These are phyloP conservation scores for Ostreobium quekettii DNA, from an alignment of 139 green algal species.

Conservation along the genomic window DNA sequence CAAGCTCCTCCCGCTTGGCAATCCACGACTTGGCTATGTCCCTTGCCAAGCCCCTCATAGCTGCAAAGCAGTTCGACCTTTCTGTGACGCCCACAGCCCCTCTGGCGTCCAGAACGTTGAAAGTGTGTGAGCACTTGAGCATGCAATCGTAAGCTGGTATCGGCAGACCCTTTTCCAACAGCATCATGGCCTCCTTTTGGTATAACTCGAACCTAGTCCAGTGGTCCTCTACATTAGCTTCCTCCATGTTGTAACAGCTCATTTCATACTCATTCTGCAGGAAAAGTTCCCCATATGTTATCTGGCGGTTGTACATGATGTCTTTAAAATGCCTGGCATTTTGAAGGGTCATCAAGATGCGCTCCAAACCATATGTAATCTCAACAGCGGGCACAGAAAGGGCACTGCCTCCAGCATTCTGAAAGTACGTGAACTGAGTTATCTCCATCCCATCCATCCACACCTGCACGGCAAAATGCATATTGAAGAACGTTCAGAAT, in stretches of 20 bases:
- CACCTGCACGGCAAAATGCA: conserved; percentile 52
- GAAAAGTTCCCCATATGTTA: conserved; percentile 97
- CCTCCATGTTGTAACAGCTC: conserved; percentile 79
- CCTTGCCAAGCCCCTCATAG: conserved; percentile 71
- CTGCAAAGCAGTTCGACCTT: conserved; percentile 84
- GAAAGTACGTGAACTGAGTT: conserved; percentile 99
- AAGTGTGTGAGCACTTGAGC: conserved; percentile 93
- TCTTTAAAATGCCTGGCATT: conserved; percentile 96
- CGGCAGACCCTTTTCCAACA: conserved; percentile 83
- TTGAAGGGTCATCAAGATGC: conserved; percentile 94
- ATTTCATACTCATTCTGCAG: conserved; percentile 96
- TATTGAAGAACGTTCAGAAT: no score
- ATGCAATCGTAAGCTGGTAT: conserved; percentile 95
- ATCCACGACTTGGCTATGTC: conserved; percentile 60
- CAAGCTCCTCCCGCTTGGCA: conserved; percentile 79
- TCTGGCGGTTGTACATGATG: conserved; percentile 68
- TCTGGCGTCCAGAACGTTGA: conserved; percentile 96
- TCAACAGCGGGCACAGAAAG: conserved; percentile 82
- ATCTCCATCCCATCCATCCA: conserved; percentile 98
- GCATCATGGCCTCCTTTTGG: conserved; percentile 59
- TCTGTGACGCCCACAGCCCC: conserved; percentile 92
- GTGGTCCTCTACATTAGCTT: conserved; percentile 72
- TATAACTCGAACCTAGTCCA: conserved; percentile 61
- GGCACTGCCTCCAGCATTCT: conserved; percentile 72
- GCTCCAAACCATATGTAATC: conserved; percentile 98